These are phyloP conservation scores for Pyrenochaeta sp. DNA, from an alignment of 2,329 filamentous ascomycete species.

Conservation along the genomic window DNA sequence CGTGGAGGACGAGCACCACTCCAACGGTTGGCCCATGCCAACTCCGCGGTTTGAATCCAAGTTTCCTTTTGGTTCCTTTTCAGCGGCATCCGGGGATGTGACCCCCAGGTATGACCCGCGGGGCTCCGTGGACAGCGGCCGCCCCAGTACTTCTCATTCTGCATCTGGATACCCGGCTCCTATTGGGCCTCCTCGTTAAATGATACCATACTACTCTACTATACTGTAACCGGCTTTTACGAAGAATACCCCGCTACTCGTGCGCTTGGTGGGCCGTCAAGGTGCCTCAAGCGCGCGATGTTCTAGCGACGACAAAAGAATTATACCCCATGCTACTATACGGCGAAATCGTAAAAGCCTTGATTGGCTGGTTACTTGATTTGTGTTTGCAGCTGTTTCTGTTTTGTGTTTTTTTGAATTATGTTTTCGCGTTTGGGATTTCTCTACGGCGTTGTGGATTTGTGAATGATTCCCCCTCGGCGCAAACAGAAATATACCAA, in stretches of 20 bases:
- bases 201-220: conserved; percentile 44
- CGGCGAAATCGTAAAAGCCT: conserved; percentile 47
- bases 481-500: conserved; percentile 54
- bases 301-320: conserved; percentile 49
- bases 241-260: conserved; percentile 46
- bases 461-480: conserved; percentile 48
- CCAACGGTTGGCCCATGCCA: conserved; percentile 49
- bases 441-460: conserved; percentile 31
- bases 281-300: conserved; percentile 16
- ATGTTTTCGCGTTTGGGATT: conserved; percentile 20
- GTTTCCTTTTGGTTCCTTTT: conserved; percentile 65
- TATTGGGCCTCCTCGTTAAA: conserved; percentile 88
- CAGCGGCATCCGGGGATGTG: conserved; percentile 72
- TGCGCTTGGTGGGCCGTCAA: conserved; percentile 31
- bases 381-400: conserved; percentile 23
- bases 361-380: conserved; percentile 39
- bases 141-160: conserved; percentile 94
- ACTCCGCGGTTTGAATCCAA: conserved; percentile 62
- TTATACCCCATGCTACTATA: conserved; percentile 47
- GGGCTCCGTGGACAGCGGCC: conserved; percentile 88
- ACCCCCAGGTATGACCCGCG: conserved; percentile 85
- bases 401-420: conserved; percentile 23
- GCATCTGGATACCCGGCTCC: conserved; percentile 96
- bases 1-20: conserved; percentile 74
- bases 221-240: conserved; percentile 44